These are phyloP conservation scores for Niveomyces coronatus DNA, from an alignment of 2,329 filamentous ascomycete species.

Conservation along the genomic window DNA sequence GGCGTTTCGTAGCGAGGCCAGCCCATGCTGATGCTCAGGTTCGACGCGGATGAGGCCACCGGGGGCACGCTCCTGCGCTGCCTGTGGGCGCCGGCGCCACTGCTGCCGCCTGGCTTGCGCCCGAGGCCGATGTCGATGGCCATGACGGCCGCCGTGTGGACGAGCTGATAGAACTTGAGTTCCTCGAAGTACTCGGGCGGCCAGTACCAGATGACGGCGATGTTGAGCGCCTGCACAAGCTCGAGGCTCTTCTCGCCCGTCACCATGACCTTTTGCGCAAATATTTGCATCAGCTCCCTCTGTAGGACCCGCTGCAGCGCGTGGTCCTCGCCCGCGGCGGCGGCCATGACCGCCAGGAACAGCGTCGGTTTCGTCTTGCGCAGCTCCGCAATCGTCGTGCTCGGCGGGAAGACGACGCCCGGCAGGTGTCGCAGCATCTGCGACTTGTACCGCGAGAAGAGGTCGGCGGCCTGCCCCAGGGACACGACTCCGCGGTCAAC, in stretches of 20 bases:
- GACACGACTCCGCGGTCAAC: conserved; percentile 51
- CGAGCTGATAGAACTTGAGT: conserved; percentile 81
- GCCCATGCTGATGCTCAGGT: conserved; percentile 5
- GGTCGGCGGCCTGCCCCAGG: conserved; percentile 40
- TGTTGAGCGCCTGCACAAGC: conserved; percentile 66
- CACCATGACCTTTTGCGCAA: conserved; percentile 66
- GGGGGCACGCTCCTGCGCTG: not conserved
- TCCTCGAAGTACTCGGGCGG: conserved; percentile 76
- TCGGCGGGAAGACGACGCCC: conserved; percentile 47
- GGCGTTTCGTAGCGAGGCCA: conserved; percentile 34
- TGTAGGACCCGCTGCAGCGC: conserved; percentile 51
- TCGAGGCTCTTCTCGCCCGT: conserved; percentile 74
- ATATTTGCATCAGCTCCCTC: conserved; percentile 58
- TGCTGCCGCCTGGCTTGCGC: conserved; percentile 19
- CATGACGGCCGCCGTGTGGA: conserved; percentile 73
- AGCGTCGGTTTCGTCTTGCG: conserved; percentile 51
- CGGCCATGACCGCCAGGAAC: conserved; percentile 61
- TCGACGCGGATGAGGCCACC: not conserved
- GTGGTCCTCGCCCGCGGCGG: conserved; percentile 48
- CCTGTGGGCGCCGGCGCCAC: no score
- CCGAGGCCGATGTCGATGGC: conserved; percentile 75
- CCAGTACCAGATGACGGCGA: conserved; percentile 75
- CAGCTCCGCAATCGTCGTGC: conserved; percentile 43
- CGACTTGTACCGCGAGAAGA: conserved; percentile 49
- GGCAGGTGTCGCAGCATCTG: conserved; percentile 53